Base-by-base conservation (phyloP, 202 grass and related monocot species). In the Saccharum hybrid region DNA sequence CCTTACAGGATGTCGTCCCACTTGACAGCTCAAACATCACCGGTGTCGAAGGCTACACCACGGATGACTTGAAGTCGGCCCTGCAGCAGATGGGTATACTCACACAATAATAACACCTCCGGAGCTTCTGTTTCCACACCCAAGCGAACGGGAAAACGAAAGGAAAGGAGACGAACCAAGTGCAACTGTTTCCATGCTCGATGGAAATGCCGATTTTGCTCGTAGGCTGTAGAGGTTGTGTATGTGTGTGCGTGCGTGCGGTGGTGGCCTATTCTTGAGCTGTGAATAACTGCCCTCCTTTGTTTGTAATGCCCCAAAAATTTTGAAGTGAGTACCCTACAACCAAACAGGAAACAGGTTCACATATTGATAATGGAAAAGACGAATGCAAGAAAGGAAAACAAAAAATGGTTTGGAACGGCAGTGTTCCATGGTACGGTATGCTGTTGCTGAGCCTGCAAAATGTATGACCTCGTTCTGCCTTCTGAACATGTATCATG, bases 11-110 rank as follows among this genome's bases (percentile, higher is more conserved):
- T 26, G 94, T 97, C 1, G 94, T 97, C 14, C 92, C 86, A 0
- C 93, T 92, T 21, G 92, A 94, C 64, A 94, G 90, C 84, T 79
- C 92, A 43, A 94, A 92, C 74, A 91, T 97, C 76, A 57, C 88
- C 31, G 72, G 77, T 6, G 22, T 81, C 6, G 78, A 94, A 41
- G 94, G 84, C 43, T 94, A 74, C 56, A 30, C 71, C 59, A 60
- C 84, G 8, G 72, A 79, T 48, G 88, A 77, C 46, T 51, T 97
- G 36, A 92, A 83, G 81, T 88, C 66, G 36, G 88, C 90, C 36
- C 76, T 94, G 68, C 71, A 78, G 37, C 85, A 93, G 39, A 78
- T 94, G 71, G 90, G 84, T 21, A 52, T 92, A 7, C 66, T 82
- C 30, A 68, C 80, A 46, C 63, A 76, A 63, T 90, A 28, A 28